Evolutionary conservation across 441 rosid genomes (phyloP), one percentile per base, ranked within the genome.

Genomic region (Populus hybrid): DNA sequence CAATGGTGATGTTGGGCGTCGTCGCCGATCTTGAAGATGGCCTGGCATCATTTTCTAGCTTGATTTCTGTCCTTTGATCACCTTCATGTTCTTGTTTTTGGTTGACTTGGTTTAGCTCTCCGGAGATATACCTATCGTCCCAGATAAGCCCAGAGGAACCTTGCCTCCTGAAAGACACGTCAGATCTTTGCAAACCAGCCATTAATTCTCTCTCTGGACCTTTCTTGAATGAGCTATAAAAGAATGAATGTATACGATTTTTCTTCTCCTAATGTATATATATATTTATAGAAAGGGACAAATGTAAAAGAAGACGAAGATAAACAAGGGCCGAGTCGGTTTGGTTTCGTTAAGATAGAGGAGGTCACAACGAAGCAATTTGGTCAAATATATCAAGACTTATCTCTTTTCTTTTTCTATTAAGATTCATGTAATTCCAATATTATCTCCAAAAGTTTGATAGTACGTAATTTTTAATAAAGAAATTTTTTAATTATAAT

Each of bases 101-200:
- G 10, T 75, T 67, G 26, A 61, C 68, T 77, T 83, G 81, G 67
- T 71, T 92, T 1, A 91, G 80, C 81, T 93, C 94, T 8, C 85
- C 89, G 30, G 89, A 76, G 53, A 93, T 66, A 74, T 86, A 73
- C 84, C 79, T 87, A 77, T 92, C 98, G 69, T 95, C 97, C 90
- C 95, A 90, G n/a, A 86, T 85, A 35, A 91, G 77, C 10, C 93
- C 91, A 6, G 89, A 86, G 53, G 91, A 90, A 40, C 94, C 94
- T 74, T 90, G 90, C 67, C 97, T 82, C 78, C 93, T 81, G 59
- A 89, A 90, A 16, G 93, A 87, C 26, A 85, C 82, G 10, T 81
- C 87, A 76, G 95, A 91, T 87, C 95, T 86, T 77, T 89, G 93
- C 81, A 91, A 75, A 32, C 94, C 92, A n/a, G 81, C 90, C 95